Conservation (phyloP, 176 grass and related monocot genomes). For the Bromus sterilis region DNA sequence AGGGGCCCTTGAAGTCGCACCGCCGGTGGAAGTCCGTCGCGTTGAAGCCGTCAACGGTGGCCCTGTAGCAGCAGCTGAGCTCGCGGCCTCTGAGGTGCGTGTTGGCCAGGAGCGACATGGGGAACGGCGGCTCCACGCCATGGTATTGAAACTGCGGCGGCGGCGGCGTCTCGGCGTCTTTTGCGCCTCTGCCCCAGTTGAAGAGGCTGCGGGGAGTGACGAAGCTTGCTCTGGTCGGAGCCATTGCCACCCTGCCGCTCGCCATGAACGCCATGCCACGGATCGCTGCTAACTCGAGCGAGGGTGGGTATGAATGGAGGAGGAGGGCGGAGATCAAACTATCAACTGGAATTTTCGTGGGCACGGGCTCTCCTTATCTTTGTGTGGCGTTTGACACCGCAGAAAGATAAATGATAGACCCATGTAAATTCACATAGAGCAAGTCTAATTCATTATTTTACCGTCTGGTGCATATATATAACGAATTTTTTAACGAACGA, state of each 20-base stretch:
- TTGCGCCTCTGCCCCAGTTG: slow-evolving; percentile 48
- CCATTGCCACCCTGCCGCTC: not conserved
- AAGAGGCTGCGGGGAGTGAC: slow-evolving; percentile 53
- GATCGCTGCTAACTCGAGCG: not conserved
- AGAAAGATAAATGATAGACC: too few species aligned
- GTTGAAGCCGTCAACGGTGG: slow-evolving; percentile 68
- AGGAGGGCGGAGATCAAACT: not conserved
- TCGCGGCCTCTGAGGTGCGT: slow-evolving; percentile 77
- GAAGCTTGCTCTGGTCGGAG: slow-evolving; percentile 20
- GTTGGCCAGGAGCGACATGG: slow-evolving; percentile 49
- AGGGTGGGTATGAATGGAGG: not conserved
- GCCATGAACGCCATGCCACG: slow-evolving; percentile 13
- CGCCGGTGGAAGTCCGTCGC: slow-evolving; percentile 65
- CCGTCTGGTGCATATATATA: too few species aligned
- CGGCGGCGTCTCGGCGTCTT: slow-evolving; percentile 10
- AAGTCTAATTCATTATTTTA: too few species aligned
- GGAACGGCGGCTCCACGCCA: slow-evolving; percentile 54
- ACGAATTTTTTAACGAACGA: too few species aligned
- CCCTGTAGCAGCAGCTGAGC: slow-evolving; percentile 78
- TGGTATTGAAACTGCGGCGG: slow-evolving; percentile 46
- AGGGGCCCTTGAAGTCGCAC: slow-evolving; percentile 90
- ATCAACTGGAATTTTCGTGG: not conserved
- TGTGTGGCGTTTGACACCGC: not conserved
- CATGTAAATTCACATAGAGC: too few species aligned
- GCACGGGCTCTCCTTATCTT: slow-evolving; percentile 2